Conservation (phyloP, 352 stramenopile species). For the Phytophthora pseudosyringae region DNA sequence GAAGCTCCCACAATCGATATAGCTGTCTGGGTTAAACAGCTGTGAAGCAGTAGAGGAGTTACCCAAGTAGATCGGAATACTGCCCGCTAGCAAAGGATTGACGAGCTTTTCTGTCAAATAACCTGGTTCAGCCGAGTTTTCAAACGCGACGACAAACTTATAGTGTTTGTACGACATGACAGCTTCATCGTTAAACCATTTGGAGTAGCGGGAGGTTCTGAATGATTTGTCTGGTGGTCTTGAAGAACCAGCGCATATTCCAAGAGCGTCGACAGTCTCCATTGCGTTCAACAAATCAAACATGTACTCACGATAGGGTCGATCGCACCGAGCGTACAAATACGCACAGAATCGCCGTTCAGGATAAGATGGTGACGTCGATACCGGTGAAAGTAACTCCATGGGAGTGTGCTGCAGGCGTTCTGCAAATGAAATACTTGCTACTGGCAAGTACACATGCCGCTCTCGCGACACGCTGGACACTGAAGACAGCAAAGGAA, state of each 20-base stretch:
- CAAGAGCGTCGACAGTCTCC: constrained; percentile 54
- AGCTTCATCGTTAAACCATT: constrained; percentile 49
- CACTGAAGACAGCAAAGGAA: constrained; percentile 39
- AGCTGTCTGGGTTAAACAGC: constrained; percentile 58
- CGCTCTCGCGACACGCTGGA: constrained; percentile 11
- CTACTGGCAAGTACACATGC: constrained; percentile 39
- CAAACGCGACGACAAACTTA: constrained; percentile 67
- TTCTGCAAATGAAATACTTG: constrained; percentile 51
- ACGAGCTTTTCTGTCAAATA: constrained; percentile 77
- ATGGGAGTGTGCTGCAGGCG: constrained; percentile 29
- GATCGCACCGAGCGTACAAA: constrained; percentile 54
- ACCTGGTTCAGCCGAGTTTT: constrained; percentile 48
- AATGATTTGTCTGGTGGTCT: constrained; percentile 11
- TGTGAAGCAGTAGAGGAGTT: constrained; percentile 41
- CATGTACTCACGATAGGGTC: constrained; percentile 52
- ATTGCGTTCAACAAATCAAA: constrained; percentile 50
- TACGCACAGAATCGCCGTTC: constrained; percentile 53
- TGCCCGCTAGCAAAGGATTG: constrained; percentile 60
- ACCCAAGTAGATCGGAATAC: constrained; percentile 63
- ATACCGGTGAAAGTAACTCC: constrained; percentile 30
- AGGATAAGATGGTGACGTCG: background rate
- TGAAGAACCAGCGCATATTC: constrained; percentile 38
- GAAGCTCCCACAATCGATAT: constrained; percentile 62
- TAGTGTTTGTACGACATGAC: constrained; percentile 34
- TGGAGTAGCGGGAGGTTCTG: constrained; percentile 11